Conservation (phyloP, 164 flowering plant genomes). For the Euptelea pleiosperma region DNA sequence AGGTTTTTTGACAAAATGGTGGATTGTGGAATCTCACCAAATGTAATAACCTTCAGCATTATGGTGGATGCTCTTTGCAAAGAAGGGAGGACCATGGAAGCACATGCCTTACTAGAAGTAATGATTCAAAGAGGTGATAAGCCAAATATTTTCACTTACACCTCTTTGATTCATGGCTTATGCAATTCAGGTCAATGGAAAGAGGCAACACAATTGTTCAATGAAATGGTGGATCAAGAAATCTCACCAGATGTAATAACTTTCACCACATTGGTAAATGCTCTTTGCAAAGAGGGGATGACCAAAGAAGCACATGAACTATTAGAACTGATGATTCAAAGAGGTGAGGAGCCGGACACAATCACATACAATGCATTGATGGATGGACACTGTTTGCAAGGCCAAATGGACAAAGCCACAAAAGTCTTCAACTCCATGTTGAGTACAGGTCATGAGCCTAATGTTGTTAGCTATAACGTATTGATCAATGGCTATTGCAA, state of each 20-base stretch:
- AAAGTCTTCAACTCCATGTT: neutral
- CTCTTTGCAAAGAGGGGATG: slow-evolving; percentile 11
- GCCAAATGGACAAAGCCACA: slow-evolving; percentile 8
- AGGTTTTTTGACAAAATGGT: too few species aligned
- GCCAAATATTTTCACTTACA: slow-evolving; percentile 7
- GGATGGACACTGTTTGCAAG: too few species aligned
- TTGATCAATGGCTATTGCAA: too few species aligned
- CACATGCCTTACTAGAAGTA: too few species aligned
- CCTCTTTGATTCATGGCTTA: neutral
- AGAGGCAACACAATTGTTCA: slow-evolving; percentile 1
- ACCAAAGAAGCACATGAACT: neutral
- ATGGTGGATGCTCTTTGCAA: too few species aligned
- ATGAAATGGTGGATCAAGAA: slow-evolving; percentile 4
- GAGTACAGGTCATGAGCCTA: slow-evolving; percentile 4
- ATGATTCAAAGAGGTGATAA: too few species aligned
- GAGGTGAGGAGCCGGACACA: neutral
- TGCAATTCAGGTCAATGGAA: slow-evolving; percentile 5
- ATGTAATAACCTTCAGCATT: too few species aligned
- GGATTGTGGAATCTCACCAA: too few species aligned
- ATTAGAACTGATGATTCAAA: neutral
- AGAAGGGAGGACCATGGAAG: too few species aligned
- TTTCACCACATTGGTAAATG: neutral
- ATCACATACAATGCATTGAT: too few species aligned
- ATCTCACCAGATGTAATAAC: slow-evolving; percentile 5
- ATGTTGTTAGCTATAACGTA: slow-evolving; percentile 5